Evolutionary conservation across 768 basidiomycete species (phyloP).

Genomic region (Hysterangium stoloniferum): DNA sequence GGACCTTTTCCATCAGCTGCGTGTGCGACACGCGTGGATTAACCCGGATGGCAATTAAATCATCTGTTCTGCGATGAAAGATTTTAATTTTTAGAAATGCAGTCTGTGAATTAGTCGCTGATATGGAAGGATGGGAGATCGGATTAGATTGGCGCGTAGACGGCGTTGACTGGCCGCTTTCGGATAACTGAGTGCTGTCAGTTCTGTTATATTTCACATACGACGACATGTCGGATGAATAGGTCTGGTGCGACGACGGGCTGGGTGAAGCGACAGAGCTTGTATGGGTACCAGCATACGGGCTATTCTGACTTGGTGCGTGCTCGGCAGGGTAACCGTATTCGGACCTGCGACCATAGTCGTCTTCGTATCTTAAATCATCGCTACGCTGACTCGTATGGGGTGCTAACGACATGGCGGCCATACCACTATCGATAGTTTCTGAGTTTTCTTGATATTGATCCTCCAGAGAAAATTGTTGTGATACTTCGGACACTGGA

Average conservation of each 20-base stretch:
- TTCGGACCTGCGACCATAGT: constrained; percentile 14
- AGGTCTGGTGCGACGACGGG: not conserved
- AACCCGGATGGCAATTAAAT: constrained; percentile 94
- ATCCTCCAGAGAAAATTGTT: constrained; percentile 31
- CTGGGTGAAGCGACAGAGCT: constrained; percentile 3
- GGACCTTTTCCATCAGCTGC: constrained; percentile 89
- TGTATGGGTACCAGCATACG: not conserved
- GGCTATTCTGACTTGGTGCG: not conserved
- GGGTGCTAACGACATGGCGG: not conserved
- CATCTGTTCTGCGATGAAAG: constrained; percentile 87
- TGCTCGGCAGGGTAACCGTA: not conserved
- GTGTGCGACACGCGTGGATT: constrained; percentile 82
- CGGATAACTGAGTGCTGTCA: constrained; percentile 1
- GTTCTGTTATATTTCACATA: not conserved
- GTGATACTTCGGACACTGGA: constrained; percentile 42
- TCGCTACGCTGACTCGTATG: constrained; percentile 20
- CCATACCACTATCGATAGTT: constrained; percentile 19
- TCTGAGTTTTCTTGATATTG: constrained; percentile 23
- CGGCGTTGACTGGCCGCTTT: not conserved
- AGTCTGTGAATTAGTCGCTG: constrained; percentile 67
- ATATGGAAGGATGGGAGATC: constrained; percentile 52
- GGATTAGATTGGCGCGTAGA: constrained; percentile 29
- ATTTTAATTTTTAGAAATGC: constrained; percentile 99
- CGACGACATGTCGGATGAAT: not conserved
- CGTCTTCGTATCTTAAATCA: constrained; percentile 36